Conservation (phyloP, 1,139 yeast species). For the Pneumocystis oryctolagi region DNA sequence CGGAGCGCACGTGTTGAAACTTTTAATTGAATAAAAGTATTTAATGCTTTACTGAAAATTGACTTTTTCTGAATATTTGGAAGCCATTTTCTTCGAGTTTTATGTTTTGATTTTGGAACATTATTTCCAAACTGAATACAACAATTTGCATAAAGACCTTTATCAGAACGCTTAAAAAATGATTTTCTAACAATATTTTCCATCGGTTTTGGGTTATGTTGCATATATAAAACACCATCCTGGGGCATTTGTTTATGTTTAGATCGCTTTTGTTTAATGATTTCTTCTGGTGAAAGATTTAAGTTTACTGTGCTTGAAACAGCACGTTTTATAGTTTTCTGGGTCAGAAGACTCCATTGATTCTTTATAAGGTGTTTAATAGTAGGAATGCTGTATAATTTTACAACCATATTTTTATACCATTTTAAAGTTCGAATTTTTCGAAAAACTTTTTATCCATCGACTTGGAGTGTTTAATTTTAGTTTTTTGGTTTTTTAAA, state of each 20-base stretch:
- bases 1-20: background rate
- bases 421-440: background rate
- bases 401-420: background rate
- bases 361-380: background rate
- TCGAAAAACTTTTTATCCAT: background rate
- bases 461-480: background rate
- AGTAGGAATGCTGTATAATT: background rate
- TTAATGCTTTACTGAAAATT: background rate
- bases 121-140: constrained; percentile 1
- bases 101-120: constrained; percentile 1
- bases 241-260: background rate
- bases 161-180: background rate
- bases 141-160: constrained; percentile 1
- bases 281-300: background rate
- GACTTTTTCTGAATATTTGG: background rate
- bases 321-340: background rate
- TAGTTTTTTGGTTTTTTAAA: background rate
- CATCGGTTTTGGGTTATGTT: background rate
- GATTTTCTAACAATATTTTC: background rate
- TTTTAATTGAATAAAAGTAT: background rate
- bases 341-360: background rate
- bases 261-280: background rate
- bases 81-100: constrained; percentile 1
- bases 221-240: background rate
- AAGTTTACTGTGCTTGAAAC: background rate